These are phyloP conservation scores for Pythium apleroticum DNA, from an alignment of 352 stramenopile species.

Conservation along the genomic window DNA sequence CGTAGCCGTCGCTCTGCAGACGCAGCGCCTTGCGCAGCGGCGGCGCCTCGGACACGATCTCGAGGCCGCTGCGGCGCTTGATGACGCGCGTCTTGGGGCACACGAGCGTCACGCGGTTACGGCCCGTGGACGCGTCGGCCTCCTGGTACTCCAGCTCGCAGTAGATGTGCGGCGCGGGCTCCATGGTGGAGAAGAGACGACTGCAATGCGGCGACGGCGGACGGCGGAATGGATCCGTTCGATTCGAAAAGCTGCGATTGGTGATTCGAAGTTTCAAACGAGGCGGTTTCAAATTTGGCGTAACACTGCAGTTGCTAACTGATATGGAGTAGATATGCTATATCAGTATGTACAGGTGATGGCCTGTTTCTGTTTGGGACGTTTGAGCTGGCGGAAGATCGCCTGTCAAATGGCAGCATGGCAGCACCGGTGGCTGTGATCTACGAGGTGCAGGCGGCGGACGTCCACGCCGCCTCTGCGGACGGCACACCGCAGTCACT, in stretches of 20 bases:
- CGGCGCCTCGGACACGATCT: slow-evolving; percentile 51
- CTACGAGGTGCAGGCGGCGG: slow-evolving; percentile 18
- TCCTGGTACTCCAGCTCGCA: slow-evolving; percentile 68
- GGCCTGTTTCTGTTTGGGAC: not conserved
- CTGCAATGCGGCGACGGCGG: not conserved
- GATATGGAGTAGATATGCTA: not conserved
- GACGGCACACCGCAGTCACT: not conserved
- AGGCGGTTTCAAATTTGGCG: slow-evolving; percentile 24
- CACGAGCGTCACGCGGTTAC: slow-evolving; percentile 42
- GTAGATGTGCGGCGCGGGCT: slow-evolving; percentile 9
- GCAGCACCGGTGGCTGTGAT: not conserved
- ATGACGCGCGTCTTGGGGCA: slow-evolving; percentile 44
- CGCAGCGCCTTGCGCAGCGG: slow-evolving; percentile 54
- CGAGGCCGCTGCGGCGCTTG: slow-evolving; percentile 51
- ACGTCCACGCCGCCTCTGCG: slow-evolving; percentile 4
- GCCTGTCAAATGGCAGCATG: not conserved
- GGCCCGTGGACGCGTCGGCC: slow-evolving; percentile 46
- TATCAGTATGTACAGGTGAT: not conserved
- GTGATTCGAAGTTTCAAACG: slow-evolving; percentile 29
- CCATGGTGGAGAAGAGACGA: slow-evolving; percentile 4
- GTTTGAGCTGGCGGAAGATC: not conserved
- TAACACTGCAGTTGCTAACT: slow-evolving; percentile 7
- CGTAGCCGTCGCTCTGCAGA: slow-evolving; percentile 45
- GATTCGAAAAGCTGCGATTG: not conserved
- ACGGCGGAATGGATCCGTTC: slow-evolving; percentile 4